These are phyloP conservation scores for Acer negundo DNA, from an alignment of 345 rosid genomes.

Conservation along the genomic window DNA sequence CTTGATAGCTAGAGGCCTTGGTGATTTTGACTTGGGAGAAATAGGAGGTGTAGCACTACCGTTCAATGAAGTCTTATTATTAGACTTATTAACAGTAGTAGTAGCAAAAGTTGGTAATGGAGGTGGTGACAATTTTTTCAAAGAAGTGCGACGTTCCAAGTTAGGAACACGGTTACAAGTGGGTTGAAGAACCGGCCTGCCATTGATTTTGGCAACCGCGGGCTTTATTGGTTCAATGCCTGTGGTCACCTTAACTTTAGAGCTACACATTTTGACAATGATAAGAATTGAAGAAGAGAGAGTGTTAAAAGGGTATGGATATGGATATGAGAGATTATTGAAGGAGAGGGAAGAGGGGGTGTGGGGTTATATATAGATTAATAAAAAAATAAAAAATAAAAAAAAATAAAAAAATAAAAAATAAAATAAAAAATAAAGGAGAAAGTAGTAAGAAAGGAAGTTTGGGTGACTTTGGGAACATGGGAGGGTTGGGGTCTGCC, in stretches of 20 bases:
- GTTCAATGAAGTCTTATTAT: not conserved
- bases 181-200: slow-evolving; percentile 66
- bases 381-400: too few species aligned
- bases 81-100: not conserved
- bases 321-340: not conserved
- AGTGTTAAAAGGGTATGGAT: not conserved
- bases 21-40: slow-evolving; percentile 42
- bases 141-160: slow-evolving; percentile 32
- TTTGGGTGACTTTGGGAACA: slow-evolving; percentile 21
- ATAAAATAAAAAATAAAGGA: too few species aligned
- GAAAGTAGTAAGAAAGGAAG: slow-evolving; percentile 24
- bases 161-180: slow-evolving; percentile 48
- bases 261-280: slow-evolving; percentile 38
- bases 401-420: not conserved
- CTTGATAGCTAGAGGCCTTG: slow-evolving; percentile 35
- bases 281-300: not conserved
- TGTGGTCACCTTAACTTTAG: slow-evolving; percentile 38
- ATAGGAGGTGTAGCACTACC: slow-evolving; percentile 23
- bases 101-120: slow-evolving; percentile 15
- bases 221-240: slow-evolving; percentile 27
- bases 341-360: slow-evolving; percentile 8
- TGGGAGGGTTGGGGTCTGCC: slow-evolving; percentile 51
- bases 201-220: slow-evolving; percentile 44
- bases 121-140: slow-evolving; percentile 31
- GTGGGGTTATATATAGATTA: slow-evolving; percentile 11